Conservation (phyloP, 768 basidiomycete genomes). For the Hypholoma fasciculare region DNA sequence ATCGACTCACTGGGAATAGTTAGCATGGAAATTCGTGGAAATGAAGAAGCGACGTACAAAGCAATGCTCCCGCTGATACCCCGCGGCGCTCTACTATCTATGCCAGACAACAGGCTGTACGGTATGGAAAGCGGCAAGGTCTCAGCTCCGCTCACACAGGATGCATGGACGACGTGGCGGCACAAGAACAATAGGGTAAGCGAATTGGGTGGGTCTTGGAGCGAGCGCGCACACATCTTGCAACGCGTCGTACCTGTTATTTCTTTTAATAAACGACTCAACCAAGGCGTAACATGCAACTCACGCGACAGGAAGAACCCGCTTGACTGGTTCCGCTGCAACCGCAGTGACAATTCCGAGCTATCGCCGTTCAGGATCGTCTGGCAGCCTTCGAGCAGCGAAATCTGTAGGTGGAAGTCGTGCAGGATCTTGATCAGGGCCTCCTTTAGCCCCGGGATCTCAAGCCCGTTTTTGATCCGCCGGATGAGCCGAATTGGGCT, state of each 20-base stretch:
- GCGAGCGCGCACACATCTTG: constrained; percentile 59
- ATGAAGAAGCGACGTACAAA: constrained; percentile 54
- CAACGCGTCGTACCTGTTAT: constrained; percentile 61
- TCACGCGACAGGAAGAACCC: constrained; percentile 79
- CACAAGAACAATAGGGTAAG: constrained; percentile 82
- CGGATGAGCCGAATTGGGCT: constrained; percentile 93
- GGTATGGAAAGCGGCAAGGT: constrained; percentile 56
- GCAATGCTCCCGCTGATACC: constrained; percentile 74
- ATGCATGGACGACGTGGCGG: constrained; percentile 83
- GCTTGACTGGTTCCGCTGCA: constrained; percentile 76
- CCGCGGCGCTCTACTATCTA: constrained; percentile 38
- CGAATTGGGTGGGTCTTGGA: constrained; percentile 58
- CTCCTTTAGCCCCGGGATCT: constrained; percentile 93
- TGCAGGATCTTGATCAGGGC: constrained; percentile 96
- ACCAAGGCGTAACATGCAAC: constrained; percentile 23
- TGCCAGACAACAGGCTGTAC: constrained; percentile 47
- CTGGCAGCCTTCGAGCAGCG: constrained; percentile 90
- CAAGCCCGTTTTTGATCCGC: constrained; percentile 92
- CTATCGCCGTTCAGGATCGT: constrained; percentile 85
- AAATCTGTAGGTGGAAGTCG: constrained; percentile 93
- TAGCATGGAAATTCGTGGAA: not conserved
- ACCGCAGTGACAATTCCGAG: constrained; percentile 60
- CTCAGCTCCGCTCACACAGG: constrained; percentile 69
- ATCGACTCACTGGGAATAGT: constrained; percentile 57
- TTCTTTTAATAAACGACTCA: not conserved